Conservation (phyloP, 2,329 filamentous ascomycete species). For the Aaosphaeria arxii region DNA sequence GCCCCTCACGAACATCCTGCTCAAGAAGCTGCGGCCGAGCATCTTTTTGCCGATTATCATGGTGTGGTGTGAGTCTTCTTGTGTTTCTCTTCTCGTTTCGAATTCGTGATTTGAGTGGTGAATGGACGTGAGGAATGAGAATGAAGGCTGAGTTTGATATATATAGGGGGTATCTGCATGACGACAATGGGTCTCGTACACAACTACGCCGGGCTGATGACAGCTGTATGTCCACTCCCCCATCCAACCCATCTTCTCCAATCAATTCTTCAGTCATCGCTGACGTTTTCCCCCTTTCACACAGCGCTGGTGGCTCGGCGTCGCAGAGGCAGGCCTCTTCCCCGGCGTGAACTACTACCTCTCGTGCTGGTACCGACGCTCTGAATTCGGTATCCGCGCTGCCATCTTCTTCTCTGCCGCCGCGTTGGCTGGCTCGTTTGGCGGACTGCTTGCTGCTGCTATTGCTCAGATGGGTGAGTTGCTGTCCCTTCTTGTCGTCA, state of each 20-base stretch:
- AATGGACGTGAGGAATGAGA: no score
- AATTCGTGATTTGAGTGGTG: no score
- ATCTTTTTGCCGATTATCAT: constrained; percentile 82
- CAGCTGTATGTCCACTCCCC: constrained; percentile 40
- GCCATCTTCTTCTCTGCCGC: constrained; percentile 84
- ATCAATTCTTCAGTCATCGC: no score
- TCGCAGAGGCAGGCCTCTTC: constrained; percentile 69
- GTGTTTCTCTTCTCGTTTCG: no score
- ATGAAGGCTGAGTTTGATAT: no score
- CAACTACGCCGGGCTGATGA: constrained; percentile 63
- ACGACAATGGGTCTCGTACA: constrained; percentile 64
- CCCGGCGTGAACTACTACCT: constrained; percentile 72
- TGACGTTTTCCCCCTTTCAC: no score
- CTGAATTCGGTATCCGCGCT: constrained; percentile 75
- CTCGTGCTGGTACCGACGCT: constrained; percentile 78
- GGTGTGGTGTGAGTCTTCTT: constrained; percentile 38
- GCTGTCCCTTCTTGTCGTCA: constrained; percentile 51
- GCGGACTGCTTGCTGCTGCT: constrained; percentile 59
- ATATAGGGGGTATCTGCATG: constrained; percentile 69
- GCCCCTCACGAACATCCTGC: constrained; percentile 72
- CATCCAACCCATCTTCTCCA: neutral
- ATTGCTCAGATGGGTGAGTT: constrained; percentile 47
- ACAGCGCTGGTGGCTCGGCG: constrained; percentile 60
- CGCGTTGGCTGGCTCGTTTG: constrained; percentile 74
- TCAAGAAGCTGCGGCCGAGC: constrained; percentile 73